Evolutionary conservation across 345 rosid genomes (phyloP), one percentile per base, ranked within the genome.

Genomic region (Salix arbutifolia): DNA sequence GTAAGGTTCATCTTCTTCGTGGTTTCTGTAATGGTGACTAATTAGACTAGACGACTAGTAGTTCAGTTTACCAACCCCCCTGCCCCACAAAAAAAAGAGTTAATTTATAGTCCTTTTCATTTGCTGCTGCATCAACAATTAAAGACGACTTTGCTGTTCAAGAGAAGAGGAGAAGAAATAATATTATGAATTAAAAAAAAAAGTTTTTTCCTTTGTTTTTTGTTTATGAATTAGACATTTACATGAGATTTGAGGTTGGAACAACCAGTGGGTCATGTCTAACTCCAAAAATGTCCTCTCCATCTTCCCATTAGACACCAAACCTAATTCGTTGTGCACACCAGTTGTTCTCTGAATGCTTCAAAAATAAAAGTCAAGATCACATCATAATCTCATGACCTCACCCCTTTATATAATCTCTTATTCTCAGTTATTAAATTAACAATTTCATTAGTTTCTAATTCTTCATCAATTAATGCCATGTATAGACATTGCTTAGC

Each of bases 1-100:
- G 26, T 9, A 61, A 17, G 67, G n/a, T 4, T 73, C 56, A 73
- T 61, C 76, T 40, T 73, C 76, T 61, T 73, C 76, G 17, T 26
- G 67, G 75, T 58, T 37, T 40, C 60, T 67, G 37, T 46, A 26
- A 74, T 74, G 48, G 62, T 26, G 74, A 42, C 2, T 52, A 23
- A 53, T 3, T 21, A 18, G 58, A 52, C 58, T 19, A 18, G 7
- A 52, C 19, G 58, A 52, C 23, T 17, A 18, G 62, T 9, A 56
- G 58, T 23, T 69, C 73, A 38, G 19, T 64, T 35, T 17, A 0
- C 31, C 78, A 61, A 33, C 58, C 78, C 38, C 62, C 13, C 4
- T 1, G 5, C 50, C 8, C 52, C 33, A 19, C 17, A 18, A 1
- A 40, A 9, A 35, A 40, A 9, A 35, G 37, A 40, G 3, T 40